Evolutionary conservation across 805 yeast species (phyloP).

Genomic region (Vanderwaltozyma tropicalis): DNA sequence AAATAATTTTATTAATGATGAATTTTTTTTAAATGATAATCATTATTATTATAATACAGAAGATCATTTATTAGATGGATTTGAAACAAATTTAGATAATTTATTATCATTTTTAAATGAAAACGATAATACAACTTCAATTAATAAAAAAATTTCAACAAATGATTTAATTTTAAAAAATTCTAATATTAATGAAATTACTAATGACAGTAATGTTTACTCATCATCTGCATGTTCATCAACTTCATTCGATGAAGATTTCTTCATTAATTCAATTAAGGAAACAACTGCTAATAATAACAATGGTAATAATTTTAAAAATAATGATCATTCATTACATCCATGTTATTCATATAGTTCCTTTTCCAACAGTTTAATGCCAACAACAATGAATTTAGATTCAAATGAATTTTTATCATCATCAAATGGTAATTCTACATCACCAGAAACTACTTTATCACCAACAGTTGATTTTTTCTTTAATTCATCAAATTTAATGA

Average conservation of each 20-base stretch:
- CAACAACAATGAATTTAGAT: too few relatives aligned
- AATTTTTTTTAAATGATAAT: slow-evolving; percentile 1
- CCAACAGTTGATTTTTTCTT: neutral
- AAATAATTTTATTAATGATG: neutral
- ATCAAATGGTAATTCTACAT: neutral
- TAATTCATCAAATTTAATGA: too few relatives aligned
- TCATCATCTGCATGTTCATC: neutral
- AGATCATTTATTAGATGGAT: slow-evolving; percentile 1
- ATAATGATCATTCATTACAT: too few relatives aligned
- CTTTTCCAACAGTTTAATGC: too few relatives aligned
- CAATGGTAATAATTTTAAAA: too few relatives aligned
- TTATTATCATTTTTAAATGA: slow-evolving; percentile 3
- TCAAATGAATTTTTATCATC: neutral
- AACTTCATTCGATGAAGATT: neutral
- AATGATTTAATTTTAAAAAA: neutral
- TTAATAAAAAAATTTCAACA: neutral
- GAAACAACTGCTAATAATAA: too few relatives aligned
- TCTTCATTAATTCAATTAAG: too few relatives aligned
- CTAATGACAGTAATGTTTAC: neutral
- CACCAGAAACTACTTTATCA: neutral
- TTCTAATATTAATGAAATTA: too few relatives aligned
- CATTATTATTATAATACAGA: slow-evolving; percentile 1
- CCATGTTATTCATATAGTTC: too few relatives aligned
- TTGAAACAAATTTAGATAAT: slow-evolving; percentile 1
- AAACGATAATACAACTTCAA: slow-evolving; percentile 1